Conservation (phyloP, 2,329 filamentous ascomycete species). For the Alternaria arborescens region DNA sequence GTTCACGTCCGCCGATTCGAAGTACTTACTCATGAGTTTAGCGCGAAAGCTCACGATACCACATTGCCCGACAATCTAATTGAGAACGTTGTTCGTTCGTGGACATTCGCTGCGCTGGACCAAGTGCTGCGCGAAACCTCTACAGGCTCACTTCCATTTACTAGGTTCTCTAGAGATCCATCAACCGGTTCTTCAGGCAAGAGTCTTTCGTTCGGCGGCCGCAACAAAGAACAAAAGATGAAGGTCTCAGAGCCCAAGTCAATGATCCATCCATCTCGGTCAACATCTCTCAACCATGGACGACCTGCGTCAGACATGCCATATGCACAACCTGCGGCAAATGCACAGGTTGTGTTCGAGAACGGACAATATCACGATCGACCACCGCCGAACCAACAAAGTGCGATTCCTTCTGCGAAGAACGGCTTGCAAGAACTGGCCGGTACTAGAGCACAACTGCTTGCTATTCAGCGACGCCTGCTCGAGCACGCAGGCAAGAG, state of each 20-base stretch:
- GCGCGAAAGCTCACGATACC: conserved; percentile 41
- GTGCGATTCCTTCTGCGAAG: conserved; percentile 41
- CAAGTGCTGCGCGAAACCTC: conserved; percentile 80
- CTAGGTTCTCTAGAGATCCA: conserved; percentile 45
- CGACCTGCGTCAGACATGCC: conserved; percentile 43
- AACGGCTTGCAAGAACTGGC: conserved; percentile 82
- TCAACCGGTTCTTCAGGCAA: conserved; percentile 46
- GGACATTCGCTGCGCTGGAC: conserved; percentile 78
- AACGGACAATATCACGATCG: conserved; percentile 50
- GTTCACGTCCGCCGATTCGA: neutral
- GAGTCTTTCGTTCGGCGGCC: conserved; percentile 61
- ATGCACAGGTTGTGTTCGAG: conserved; percentile 49
- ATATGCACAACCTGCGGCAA: conserved; percentile 40
- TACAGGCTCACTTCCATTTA: conserved; percentile 72
- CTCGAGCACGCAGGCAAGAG: conserved; percentile 77
- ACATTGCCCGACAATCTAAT: conserved; percentile 62
- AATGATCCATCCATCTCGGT: conserved; percentile 73
- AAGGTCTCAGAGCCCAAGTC: conserved; percentile 74
- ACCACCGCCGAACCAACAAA: conserved; percentile 32
- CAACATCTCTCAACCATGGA: conserved; percentile 64
- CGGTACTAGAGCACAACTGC: conserved; percentile 81
- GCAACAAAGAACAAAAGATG: conserved; percentile 66
- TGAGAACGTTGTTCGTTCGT: conserved; percentile 79
- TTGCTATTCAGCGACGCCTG: conserved; percentile 79
- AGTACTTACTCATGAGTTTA: conserved; percentile 31